phyloP scores from a whole-genome alignment of 306 rosid genomes.

The Dalbergia cochinchinensis region DNA sequence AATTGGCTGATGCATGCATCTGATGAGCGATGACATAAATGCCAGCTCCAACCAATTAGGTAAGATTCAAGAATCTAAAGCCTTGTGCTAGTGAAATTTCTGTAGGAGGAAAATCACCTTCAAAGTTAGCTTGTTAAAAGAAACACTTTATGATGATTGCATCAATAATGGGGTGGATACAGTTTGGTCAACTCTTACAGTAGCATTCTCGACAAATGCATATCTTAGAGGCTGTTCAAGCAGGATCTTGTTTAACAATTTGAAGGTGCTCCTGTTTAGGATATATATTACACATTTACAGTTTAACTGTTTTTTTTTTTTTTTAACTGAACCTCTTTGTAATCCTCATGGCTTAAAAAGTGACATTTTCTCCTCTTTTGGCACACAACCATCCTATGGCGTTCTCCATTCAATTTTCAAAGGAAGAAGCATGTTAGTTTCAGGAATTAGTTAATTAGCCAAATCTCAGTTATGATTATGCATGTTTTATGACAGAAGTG shows the following conservation, averaged over 20 bases:
- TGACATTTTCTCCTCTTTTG: neutral
- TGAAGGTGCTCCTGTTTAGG: neutral
- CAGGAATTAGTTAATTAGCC: neutral
- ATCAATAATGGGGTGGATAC: neutral
- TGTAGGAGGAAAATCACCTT: neutral
- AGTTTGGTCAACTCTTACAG: neutral
- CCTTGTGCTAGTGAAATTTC: neutral
- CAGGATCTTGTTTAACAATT: slow-evolving; percentile 1
- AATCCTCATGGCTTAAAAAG: neutral
- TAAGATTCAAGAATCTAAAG: neutral
- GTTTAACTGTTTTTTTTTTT: too few species aligned
- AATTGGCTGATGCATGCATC: slow-evolving; percentile 37
- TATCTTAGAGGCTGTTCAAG: neutral
- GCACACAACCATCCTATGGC: neutral
- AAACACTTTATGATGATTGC: neutral
- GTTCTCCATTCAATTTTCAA: neutral
- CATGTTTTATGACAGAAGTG: too few species aligned
- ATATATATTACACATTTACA: too few species aligned
- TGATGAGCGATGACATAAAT: slow-evolving; percentile 28
- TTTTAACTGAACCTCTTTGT: neutral
- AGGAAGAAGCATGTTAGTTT: neutral
- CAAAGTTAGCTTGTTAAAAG: neutral
- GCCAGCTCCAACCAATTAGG: slow-evolving; percentile 2
- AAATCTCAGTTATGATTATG: neutral
- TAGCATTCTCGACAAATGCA: neutral